These are phyloP conservation scores for Paracoccidioides lutzii DNA, from an alignment of 2,329 filamentous ascomycete genomes.

Conservation along the genomic window DNA sequence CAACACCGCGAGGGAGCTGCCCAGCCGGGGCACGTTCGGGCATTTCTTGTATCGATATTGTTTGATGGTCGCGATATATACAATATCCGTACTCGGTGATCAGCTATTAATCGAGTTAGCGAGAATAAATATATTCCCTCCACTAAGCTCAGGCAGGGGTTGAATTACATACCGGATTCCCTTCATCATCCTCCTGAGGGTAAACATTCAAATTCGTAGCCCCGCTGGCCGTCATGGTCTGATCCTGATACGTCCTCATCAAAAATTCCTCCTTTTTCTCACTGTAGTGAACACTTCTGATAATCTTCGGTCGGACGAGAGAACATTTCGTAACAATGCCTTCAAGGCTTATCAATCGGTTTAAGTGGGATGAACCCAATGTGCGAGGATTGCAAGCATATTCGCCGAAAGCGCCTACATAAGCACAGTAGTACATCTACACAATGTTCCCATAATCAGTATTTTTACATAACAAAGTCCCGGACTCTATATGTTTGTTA, in stretches of 20 bases:
- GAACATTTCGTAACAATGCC: slow-evolving; percentile 96
- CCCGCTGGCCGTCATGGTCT: slow-evolving; percentile 87
- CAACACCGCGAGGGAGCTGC: slow-evolving; percentile 85
- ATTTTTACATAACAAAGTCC: neutral
- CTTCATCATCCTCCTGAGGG: slow-evolving; percentile 82
- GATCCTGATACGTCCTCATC: slow-evolving; percentile 82
- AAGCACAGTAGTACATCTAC: slow-evolving; percentile 84
- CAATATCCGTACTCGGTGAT: slow-evolving; percentile 93
- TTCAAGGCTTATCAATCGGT: slow-evolving; percentile 93
- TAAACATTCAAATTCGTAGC: slow-evolving; percentile 85
- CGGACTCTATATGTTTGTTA: neutral
- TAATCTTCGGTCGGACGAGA: slow-evolving; percentile 88
- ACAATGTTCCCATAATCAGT: neutral
- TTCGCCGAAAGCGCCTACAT: slow-evolving; percentile 87
- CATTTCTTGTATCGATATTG: slow-evolving; percentile 98
- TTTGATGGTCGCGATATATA: slow-evolving; percentile 93
- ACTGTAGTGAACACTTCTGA: slow-evolving; percentile 95
- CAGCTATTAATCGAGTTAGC: slow-evolving; percentile 35
- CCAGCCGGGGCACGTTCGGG: slow-evolving; percentile 90
- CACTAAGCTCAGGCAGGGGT: neutral
- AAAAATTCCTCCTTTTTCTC: slow-evolving; percentile 77
- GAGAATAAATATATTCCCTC: neutral
- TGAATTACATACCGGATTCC: slow-evolving; percentile 52
- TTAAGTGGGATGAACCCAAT: slow-evolving; percentile 74
- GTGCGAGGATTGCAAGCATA: slow-evolving; percentile 91